A percentile compares a stretch with the other conserved stretches of the same genome.
phyloP scores from a whole-genome alignment of 768 basidiomycete genomes.

The Lactarius trivialis region DNA sequence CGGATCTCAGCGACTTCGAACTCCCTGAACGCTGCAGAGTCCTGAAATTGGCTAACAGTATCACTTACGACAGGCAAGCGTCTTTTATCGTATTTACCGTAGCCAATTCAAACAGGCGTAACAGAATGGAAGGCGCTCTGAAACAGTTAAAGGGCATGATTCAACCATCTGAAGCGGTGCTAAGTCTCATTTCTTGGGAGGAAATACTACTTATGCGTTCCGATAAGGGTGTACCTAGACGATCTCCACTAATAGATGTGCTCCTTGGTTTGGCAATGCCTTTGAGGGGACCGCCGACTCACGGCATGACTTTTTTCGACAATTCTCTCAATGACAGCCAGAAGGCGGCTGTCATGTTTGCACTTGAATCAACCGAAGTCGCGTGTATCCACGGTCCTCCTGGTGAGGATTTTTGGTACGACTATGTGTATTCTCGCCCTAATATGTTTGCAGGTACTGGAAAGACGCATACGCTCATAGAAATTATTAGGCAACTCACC shows the following conservation, averaged over 20 bases:
- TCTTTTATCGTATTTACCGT: not conserved
- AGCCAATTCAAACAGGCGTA: not conserved
- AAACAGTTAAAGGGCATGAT: conserved; percentile 51
- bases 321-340: conserved; percentile 75
- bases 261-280: conserved; percentile 59
- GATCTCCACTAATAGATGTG: conserved; percentile 50
- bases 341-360: conserved; percentile 74
- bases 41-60: conserved; percentile 85
- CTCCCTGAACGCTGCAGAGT: conserved; percentile 80
- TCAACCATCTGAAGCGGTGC: conserved; percentile 15
- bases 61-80: conserved; percentile 77
- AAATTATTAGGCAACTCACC: conserved; percentile 82
- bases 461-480: conserved; percentile 93
- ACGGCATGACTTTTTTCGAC: conserved; percentile 63
- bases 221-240: conserved; percentile 32
- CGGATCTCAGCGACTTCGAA: conserved; percentile 58
- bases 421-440: not conserved
- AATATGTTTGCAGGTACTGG: conserved; percentile 57
- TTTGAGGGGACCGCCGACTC: conserved; percentile 34
- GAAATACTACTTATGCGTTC: not conserved
- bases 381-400: conserved; percentile 98
- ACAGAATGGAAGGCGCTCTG: conserved; percentile 83
- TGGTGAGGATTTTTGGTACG: conserved; percentile 37
- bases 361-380: conserved; percentile 72
- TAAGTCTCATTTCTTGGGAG: not conserved